phyloP scores from a whole-genome alignment of 2,329 filamentous ascomycete genomes.

The Elsinoe fawcettii region DNA sequence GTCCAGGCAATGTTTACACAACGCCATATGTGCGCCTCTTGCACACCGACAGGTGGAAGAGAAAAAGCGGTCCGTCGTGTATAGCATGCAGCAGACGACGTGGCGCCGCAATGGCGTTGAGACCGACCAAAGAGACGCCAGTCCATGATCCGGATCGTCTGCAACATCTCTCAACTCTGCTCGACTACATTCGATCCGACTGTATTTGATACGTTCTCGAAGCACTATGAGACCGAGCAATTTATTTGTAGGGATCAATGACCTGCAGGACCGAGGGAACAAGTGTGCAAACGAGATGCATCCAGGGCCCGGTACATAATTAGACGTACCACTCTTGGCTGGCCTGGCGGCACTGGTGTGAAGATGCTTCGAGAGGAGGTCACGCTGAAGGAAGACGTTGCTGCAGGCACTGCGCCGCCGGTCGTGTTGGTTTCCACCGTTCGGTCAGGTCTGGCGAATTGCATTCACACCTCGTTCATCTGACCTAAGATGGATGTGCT shows the following conservation, averaged over 20 bases:
- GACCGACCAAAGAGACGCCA: constrained; percentile 6
- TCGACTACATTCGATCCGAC: not conserved
- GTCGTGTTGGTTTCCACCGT: not conserved
- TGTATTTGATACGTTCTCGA: constrained; percentile 14
- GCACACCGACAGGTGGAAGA: not conserved
- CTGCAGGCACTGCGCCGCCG: not conserved
- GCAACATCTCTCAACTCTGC: constrained; percentile 3
- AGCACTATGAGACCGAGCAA: constrained; percentile 10
- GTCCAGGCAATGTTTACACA: constrained; percentile 1
- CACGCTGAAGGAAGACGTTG: constrained; percentile 9
- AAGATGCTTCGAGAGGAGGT: not conserved
- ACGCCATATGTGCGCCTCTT: not conserved
- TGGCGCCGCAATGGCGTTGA: constrained; percentile 12
- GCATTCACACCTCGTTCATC: not conserved
- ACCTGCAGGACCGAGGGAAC: constrained; percentile 5
- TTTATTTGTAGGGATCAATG: constrained; percentile 7
- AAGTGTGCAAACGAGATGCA: not conserved
- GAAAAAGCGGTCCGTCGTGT: not conserved
- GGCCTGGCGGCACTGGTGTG: not conserved
- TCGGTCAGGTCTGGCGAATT: not conserved
- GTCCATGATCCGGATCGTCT: not conserved
- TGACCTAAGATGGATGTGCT: not conserved
- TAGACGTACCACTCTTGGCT: constrained; percentile 4
- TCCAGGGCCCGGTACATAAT: constrained; percentile 7
- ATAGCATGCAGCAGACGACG: not conserved